Conservation (phyloP, 139 green algal species). For the Diplosphaera chodatii region DNA sequence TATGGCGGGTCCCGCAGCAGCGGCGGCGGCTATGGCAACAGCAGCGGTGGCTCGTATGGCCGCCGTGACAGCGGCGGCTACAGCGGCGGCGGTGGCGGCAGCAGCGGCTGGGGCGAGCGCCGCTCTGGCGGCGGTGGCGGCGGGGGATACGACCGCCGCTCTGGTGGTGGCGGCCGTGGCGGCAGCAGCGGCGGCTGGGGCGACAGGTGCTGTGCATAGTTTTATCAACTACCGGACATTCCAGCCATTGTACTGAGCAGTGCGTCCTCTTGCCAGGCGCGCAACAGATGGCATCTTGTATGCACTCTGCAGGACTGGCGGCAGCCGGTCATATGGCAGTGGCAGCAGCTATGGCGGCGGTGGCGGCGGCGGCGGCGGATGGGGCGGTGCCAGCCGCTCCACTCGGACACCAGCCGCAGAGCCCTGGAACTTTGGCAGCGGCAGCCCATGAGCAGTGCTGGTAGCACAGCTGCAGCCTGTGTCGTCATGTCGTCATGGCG, state of each 20-base stretch:
- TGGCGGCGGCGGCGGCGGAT: no score
- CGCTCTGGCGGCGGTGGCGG: background rate
- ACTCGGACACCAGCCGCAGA: background rate
- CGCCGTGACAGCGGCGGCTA: conserved; percentile 3
- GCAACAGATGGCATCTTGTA: no score
- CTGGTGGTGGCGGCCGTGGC: no score
- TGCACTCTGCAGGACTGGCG: background rate
- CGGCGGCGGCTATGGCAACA: background rate
- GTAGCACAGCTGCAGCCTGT: no score
- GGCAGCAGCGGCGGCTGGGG: background rate
- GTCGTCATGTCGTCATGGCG: no score
- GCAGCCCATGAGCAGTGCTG: no score
- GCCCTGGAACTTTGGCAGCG: background rate
- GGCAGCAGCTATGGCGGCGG: background rate
- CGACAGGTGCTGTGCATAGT: background rate
- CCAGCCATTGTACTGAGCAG: no score
- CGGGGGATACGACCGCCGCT: background rate
- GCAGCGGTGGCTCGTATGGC: conserved; percentile 5
- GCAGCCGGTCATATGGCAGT: background rate
- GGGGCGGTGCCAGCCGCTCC: no score
- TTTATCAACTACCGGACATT: no score
- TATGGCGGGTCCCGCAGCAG: no score
- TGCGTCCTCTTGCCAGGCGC: no score
- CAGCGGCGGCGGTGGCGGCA: background rate
- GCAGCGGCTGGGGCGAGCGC: background rate